Base-by-base conservation (phyloP, 768 basidiomycete species). In the Boletus vermiculosoides region DNA sequence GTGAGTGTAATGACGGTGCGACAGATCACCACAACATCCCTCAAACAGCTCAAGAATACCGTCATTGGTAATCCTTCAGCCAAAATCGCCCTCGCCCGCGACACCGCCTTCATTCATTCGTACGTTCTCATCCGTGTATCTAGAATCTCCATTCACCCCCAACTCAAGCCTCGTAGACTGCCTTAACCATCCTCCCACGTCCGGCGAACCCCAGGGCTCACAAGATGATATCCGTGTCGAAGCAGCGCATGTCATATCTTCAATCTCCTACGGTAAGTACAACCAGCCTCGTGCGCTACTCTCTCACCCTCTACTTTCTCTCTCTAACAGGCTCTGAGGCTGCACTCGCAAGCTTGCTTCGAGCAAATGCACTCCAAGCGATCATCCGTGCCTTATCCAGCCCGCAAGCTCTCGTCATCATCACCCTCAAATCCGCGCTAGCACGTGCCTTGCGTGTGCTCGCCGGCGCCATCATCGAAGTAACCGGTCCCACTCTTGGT, bases 61-160 rank as follows among this genome's bases (percentile, higher is more conserved):
- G 86, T 91, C 48, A 91, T 92, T 39, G 90, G 90, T 2, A 92
- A 91, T 59, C 89, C 88, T 0, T 80, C 83, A 0, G 87, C 87
- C 1, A 92, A 92, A 68, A 66, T 77, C 2, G 69, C 78, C 15
- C 72, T 89, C 1, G 82, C 84, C 1, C 71, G 76, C 42, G 86
- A 92, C 61, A 73, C 78, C 13, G 68, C 65, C 3, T 84, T 86
- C 64, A 73, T 92, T 18, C 74, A 77, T 60, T 77, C 73, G 85
- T 88, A 62, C 64, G 80, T 75, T 0, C 23, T 0, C 40, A 3
- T 20, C 48, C 22, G 45, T 40, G 45, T 52, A 39, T 50, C 25
- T 23, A 54, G 34, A 39, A 25, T 53, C 39, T 0, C 28, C 39
- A 12, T 25, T 57, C 48, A 54, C 41, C 31, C 23, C 50, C 18